Evolutionary conservation across 2,329 filamentous ascomycete species (phyloP).

Genomic region (Chaetomiaceae sp.): DNA sequence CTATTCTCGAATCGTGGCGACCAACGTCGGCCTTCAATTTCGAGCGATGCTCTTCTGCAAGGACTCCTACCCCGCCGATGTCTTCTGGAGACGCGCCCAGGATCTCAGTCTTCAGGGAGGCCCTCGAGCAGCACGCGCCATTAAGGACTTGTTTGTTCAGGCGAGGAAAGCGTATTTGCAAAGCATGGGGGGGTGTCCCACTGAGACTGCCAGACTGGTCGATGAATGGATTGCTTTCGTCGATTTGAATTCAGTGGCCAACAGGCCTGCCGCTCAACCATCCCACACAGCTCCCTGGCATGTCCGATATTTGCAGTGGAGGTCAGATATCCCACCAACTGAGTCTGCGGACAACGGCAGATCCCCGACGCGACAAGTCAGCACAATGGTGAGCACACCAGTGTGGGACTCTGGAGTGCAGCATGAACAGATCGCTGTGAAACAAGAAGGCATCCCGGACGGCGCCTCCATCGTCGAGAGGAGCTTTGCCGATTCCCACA

Average conservation of each 20-base stretch:
- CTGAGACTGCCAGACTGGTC: neutral
- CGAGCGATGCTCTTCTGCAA: neutral
- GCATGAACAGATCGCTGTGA: no score
- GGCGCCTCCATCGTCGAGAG: no score
- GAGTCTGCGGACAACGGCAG: no score
- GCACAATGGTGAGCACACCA: no score
- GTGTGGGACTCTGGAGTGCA: no score
- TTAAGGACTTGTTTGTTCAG: neutral
- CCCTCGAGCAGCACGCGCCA: neutral
- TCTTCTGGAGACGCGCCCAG: neutral
- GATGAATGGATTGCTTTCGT: constrained; percentile 5
- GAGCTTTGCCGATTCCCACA: no score
- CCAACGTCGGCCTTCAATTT: constrained; percentile 5
- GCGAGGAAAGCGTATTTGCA: neutral
- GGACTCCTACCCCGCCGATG: neutral
- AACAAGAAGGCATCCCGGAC: no score
- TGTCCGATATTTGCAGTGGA: no score
- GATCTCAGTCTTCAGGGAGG: neutral
- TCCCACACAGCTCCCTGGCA: no score
- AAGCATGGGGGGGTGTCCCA: neutral
- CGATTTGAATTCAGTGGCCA: neutral
- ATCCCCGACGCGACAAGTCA: no score
- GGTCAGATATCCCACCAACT: no score
- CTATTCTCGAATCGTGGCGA: neutral
- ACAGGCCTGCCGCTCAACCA: no score